A percentile compares a stretch with the other conserved stretches of the same genome.
These are phyloP conservation scores for Dictyostelium intermedium DNA, from an alignment of 78 protist genomes.

Conservation along the genomic window DNA sequence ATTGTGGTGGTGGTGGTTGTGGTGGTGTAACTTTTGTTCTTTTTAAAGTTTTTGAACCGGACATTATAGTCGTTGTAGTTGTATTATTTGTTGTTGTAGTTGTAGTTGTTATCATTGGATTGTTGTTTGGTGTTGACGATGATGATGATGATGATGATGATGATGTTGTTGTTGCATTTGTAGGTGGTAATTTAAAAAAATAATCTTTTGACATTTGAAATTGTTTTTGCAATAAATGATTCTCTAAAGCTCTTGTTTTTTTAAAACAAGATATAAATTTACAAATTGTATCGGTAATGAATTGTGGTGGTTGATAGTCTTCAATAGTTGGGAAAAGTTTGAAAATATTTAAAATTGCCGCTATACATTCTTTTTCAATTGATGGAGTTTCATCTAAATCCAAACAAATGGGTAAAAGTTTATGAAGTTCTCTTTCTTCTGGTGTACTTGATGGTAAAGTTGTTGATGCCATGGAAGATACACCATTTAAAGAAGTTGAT, in stretches of 20 bases:
- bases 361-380: background rate
- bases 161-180: background rate
- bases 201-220: conserved; percentile 4
- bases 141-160: background rate
- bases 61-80: background rate
- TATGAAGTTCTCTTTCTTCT: conserved; percentile 51
- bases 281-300: conserved; percentile 27
- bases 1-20: background rate
- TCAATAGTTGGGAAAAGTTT: conserved; percentile 35
- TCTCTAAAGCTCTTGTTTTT: conserved; percentile 46
- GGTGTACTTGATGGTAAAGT: background rate
- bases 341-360: background rate
- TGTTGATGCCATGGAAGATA: background rate
- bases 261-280: conserved; percentile 46
- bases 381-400: conserved; percentile 18
- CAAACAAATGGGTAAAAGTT: conserved; percentile 40
- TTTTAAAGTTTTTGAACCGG: background rate
- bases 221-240: conserved; percentile 14
- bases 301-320: conserved; percentile 15
- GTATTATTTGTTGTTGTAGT: background rate
- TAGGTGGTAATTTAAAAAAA: background rate
- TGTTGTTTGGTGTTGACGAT: background rate
- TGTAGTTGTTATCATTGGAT: background rate
- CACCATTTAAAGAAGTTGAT: background rate
- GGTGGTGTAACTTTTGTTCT: background rate